phyloP scores from a whole-genome alignment of 306 rosid species.

The Hippophae gyantsensis region DNA sequence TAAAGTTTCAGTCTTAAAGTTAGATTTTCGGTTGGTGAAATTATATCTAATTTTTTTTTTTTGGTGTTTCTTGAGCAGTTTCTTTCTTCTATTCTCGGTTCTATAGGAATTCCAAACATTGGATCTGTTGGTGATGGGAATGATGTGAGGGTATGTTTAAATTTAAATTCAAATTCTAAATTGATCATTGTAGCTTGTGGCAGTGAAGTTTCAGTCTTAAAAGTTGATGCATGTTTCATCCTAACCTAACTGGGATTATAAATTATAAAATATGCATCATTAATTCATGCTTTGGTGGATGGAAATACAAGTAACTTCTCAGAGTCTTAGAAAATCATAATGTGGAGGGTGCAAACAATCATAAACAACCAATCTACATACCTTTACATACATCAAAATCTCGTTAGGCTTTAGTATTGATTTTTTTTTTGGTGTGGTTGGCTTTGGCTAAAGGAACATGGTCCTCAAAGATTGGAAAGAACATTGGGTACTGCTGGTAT shows the following conservation, averaged over 20 bases:
- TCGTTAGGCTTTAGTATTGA: conserved; percentile 6
- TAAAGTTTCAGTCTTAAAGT: conserved; percentile 28
- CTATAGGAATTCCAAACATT: conserved; percentile 61
- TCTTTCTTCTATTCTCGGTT: conserved; percentile 79
- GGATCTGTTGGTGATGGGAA: conserved; percentile 56
- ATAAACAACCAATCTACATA: neutral
- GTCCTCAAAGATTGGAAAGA: conserved; percentile 58
- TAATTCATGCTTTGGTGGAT: too few relatives aligned
- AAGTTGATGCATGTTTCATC: too few relatives aligned
- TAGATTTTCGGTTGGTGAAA: conserved; percentile 12
- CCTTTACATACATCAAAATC: neutral
- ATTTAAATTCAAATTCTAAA: neutral
- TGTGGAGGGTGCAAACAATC: neutral
- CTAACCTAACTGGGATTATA: too few relatives aligned
- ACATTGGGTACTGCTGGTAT: conserved; percentile 40
- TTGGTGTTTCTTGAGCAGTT: conserved; percentile 35
- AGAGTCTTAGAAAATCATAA: neutral
- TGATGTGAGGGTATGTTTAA: conserved; percentile 58
- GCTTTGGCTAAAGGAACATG: conserved; percentile 52
- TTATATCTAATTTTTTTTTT: conserved; percentile 9
- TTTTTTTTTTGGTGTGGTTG: conserved; percentile 22
- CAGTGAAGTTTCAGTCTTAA: neutral
- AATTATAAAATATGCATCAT: too few relatives aligned
- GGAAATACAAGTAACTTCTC: too few relatives aligned
- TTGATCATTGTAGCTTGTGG: conserved; percentile 5